Conservation (phyloP, 2,329 filamentous ascomycete genomes). For the Ustulina deusta region DNA sequence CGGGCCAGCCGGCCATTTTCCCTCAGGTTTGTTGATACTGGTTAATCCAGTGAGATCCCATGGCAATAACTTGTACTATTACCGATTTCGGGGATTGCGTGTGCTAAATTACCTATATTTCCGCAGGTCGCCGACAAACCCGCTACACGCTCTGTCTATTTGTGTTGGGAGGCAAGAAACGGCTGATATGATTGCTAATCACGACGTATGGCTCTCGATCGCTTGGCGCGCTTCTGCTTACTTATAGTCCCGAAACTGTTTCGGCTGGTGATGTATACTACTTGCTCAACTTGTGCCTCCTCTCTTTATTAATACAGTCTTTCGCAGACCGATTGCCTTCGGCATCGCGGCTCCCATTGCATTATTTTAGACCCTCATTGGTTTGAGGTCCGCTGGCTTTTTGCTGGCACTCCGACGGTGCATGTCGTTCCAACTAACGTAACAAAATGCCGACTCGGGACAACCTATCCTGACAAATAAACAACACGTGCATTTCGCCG, state of each 20-base stretch:
- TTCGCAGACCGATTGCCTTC: conserved; percentile 1
- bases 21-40: not conserved
- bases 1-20: conserved; percentile 22
- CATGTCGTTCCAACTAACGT: not conserved
- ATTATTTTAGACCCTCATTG: conserved; percentile 15
- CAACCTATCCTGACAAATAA: conserved; percentile 17
- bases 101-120: conserved; percentile 14
- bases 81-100: not conserved
- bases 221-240: conserved; percentile 25
- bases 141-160: conserved; percentile 1
- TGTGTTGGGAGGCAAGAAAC: conserved; percentile 13
- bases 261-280: conserved; percentile 26
- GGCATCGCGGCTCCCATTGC: not conserved
- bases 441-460: conserved; percentile 2
- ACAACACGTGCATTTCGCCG: conserved; percentile 9
- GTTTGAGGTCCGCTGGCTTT: not conserved
- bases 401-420: not conserved
- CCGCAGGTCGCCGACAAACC: conserved; percentile 19
- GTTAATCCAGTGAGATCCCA: not conserved
- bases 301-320: not conserved
- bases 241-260: conserved; percentile 21
- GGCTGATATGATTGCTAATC: conserved; percentile 35
- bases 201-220: conserved; percentile 9
- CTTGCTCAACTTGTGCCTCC: conserved; percentile 6
- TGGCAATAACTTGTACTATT: conserved; percentile 4